Conservation (phyloP, 1,139 yeast species). For the Geotrichum reessii region DNA sequence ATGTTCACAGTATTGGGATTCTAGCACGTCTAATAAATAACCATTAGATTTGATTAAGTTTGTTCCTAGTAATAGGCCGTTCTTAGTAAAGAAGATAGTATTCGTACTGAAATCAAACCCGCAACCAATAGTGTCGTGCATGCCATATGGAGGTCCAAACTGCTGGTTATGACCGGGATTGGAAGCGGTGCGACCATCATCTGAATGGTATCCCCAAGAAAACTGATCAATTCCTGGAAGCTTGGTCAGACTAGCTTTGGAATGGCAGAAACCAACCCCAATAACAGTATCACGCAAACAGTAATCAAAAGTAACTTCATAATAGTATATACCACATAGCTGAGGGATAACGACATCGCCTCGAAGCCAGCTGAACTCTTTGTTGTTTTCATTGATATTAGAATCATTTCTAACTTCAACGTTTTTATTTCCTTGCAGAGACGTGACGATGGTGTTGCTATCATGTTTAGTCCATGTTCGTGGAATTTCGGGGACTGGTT, state of each 20-base stretch:
- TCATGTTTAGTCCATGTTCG: not conserved
- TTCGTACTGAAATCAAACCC: conserved; percentile 68
- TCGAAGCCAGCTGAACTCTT: not conserved
- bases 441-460: not conserved
- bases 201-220: conserved; percentile 55
- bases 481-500: not conserved
- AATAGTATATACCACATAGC: conserved; percentile 51
- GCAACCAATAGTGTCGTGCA: conserved; percentile 71
- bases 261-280: conserved; percentile 34
- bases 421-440: not conserved
- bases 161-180: conserved; percentile 35
- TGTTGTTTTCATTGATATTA: not conserved
- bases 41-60: conserved; percentile 27
- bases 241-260: conserved; percentile 31
- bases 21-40: not conserved
- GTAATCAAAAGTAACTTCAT: conserved; percentile 44
- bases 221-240: conserved; percentile 45
- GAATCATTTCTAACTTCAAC: not conserved
- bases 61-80: conserved; percentile 59
- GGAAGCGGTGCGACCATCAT: conserved; percentile 47
- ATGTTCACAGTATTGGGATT: conserved; percentile 19
- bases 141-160: conserved; percentile 46
- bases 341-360: conserved; percentile 36
- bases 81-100: conserved; percentile 70
- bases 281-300: conserved; percentile 24